Percentiles rank a stretch among this genome's conserved stretches.
Evolutionary conservation across 2,329 filamentous ascomycete genomes (phyloP).

Genomic region (Xylogone sp.): DNA sequence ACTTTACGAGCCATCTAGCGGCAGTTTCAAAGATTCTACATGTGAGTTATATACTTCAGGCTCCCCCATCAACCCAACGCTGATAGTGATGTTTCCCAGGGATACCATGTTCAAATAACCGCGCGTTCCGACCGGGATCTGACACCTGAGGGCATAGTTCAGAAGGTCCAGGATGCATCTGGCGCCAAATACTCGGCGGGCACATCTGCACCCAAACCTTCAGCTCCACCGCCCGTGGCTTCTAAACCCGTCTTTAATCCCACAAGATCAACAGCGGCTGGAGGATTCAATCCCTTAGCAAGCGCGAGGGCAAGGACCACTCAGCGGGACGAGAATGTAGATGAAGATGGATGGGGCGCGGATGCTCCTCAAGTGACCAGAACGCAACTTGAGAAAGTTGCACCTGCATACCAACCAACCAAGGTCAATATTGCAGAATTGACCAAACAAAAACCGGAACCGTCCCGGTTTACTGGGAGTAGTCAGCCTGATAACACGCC

Average conservation of each 20-base stretch:
- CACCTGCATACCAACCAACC: conserved; percentile 88
- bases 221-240: conserved; percentile 59
- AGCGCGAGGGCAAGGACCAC: conserved; percentile 58
- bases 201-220: conserved; percentile 52
- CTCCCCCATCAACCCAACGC: neutral
- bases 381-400: conserved; percentile 85
- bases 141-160: conserved; percentile 80
- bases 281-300: conserved; percentile 62
- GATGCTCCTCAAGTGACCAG: conserved; percentile 91
- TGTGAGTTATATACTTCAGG: conserved; percentile 37
- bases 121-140: conserved; percentile 89
- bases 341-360: conserved; percentile 88
- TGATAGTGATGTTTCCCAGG: conserved; percentile 37
- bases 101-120: conserved; percentile 97
- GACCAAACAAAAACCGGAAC: conserved; percentile 65
- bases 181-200: conserved; percentile 88
- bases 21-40: conserved; percentile 90
- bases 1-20: conserved; percentile 91
- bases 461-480: conserved; percentile 55
- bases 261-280: conserved; percentile 46
- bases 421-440: conserved; percentile 92
- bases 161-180: conserved; percentile 92
- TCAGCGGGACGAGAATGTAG: conserved; percentile 52
- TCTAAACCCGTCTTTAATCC: conserved; percentile 93
- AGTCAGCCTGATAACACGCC: conserved; percentile 39